Evolutionary conservation across 345 rosid species (phyloP).

Genomic region (Raphanus raphanistrum): DNA sequence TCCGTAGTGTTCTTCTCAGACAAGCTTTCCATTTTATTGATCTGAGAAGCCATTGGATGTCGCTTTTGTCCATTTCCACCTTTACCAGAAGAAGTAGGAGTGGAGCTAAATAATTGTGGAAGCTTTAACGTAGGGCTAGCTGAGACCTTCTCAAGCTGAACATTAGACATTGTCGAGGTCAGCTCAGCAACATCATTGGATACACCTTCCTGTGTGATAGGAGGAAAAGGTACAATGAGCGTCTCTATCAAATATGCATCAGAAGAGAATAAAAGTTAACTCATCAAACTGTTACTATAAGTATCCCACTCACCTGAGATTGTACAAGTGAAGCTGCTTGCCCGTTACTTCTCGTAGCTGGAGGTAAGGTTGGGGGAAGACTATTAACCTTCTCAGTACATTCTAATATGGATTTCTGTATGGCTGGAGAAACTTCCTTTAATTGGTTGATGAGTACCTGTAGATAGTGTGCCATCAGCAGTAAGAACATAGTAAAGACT

Average conservation of each 20-base stretch:
- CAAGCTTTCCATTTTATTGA: constrained; percentile 58
- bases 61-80: constrained; percentile 76
- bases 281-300: constrained; percentile 49
- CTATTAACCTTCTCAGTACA: constrained; percentile 74
- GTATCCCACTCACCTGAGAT: constrained; percentile 77
- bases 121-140: constrained; percentile 79
- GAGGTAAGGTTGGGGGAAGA: constrained; percentile 68
- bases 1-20: constrained; percentile 59
- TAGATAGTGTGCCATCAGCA: constrained; percentile 31
- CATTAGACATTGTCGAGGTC: constrained; percentile 63
- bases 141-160: constrained; percentile 81
- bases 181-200: constrained; percentile 68
- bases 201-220: constrained; percentile 62
- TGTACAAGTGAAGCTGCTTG: constrained; percentile 63
- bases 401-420: constrained; percentile 82
- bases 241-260: background rate
- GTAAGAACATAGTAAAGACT: constrained; percentile 12
- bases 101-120: constrained; percentile 87
- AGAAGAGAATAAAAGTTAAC: background rate
- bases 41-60: constrained; percentile 53
- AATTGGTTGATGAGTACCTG: constrained; percentile 96
- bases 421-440: constrained; percentile 87
- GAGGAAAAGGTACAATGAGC: constrained; percentile 1
- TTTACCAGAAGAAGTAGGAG: constrained; percentile 90
- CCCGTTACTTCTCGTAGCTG: constrained; percentile 55